phyloP scores from a whole-genome alignment of 2,329 filamentous ascomycete genomes.

The Xylariomycetidae sp. region DNA sequence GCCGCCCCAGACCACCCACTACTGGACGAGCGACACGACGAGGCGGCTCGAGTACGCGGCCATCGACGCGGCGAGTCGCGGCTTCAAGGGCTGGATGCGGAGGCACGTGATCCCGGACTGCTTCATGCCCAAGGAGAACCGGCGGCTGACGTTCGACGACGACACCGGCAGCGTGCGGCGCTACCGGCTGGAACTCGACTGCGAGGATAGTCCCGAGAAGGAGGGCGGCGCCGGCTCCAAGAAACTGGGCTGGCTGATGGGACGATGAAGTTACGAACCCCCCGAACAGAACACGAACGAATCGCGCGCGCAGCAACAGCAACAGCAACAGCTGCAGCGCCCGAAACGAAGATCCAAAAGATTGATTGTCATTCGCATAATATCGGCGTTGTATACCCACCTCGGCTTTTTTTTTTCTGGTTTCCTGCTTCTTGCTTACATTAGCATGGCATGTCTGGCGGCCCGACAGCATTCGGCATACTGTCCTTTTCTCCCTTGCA shows the following conservation, averaged over 20 bases:
- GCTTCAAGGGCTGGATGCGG: slow-evolving; percentile 55
- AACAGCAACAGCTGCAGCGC: no score
- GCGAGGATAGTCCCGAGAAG: slow-evolving; percentile 30
- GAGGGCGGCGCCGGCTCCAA: slow-evolving; percentile 13
- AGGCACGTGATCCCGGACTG: slow-evolving; percentile 55
- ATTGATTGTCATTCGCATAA: slow-evolving; percentile 19
- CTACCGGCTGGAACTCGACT: slow-evolving; percentile 54
- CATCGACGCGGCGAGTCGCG: slow-evolving; percentile 56
- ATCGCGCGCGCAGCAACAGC: no score
- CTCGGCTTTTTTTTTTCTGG: neutral
- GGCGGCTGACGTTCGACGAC: slow-evolving; percentile 52
- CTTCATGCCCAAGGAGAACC: slow-evolving; percentile 44
- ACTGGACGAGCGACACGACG: slow-evolving; percentile 61
- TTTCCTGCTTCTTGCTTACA: neutral
- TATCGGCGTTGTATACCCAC: slow-evolving; percentile 25
- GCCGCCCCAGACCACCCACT: slow-evolving; percentile 56
- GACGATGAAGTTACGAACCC: no score
- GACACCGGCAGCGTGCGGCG: slow-evolving; percentile 58
- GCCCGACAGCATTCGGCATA: no score
- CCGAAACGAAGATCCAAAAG: no score
- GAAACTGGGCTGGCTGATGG: slow-evolving; percentile 25
- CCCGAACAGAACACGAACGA: no score
- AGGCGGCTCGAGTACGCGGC: slow-evolving; percentile 59
- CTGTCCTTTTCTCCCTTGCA: no score
- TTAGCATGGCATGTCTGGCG: neutral